phyloP scores from a whole-genome alignment of 805 yeast species.

The Wickerhamomyces rabaulensis region DNA sequence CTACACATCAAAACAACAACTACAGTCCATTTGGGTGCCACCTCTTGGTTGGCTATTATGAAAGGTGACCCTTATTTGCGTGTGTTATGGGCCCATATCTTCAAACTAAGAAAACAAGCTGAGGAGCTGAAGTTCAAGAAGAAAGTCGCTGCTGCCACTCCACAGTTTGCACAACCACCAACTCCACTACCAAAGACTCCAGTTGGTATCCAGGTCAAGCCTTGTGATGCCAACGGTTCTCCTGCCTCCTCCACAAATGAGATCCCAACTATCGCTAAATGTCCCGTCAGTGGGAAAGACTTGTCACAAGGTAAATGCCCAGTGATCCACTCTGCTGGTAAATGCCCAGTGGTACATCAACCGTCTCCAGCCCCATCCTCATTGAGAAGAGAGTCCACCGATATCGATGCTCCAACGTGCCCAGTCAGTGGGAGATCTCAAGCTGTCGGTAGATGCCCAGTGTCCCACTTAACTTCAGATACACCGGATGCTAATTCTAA shows the following conservation, averaged over 20 bases:
- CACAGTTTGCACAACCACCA: neutral
- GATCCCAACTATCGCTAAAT: constrained; percentile 1
- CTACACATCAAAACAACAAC: constrained; percentile 37
- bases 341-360: constrained; percentile 25
- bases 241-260: constrained; percentile 1
- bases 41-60: constrained; percentile 56
- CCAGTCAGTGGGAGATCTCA: constrained; percentile 18
- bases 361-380: neutral
- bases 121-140: constrained; percentile 20
- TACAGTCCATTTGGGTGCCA: constrained; percentile 42
- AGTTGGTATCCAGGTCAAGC: neutral
- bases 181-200: neutral
- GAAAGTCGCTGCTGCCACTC: neutral
- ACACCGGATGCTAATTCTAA: constrained; percentile 2
- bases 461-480: constrained; percentile 13
- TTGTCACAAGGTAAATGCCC: constrained; percentile 23
- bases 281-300: constrained; percentile 14
- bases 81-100: constrained; percentile 47
- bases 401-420: constrained; percentile 17
- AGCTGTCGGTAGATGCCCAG: constrained; percentile 17
- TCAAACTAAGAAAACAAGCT: constrained; percentile 34
- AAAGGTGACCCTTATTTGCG: constrained; percentile 54
- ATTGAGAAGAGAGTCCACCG: constrained; percentile 7
- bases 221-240: neutral
- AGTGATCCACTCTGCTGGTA: constrained; percentile 17